Conservation (phyloP, 2,329 filamentous ascomycete species). For the Cladosporium phlei region DNA sequence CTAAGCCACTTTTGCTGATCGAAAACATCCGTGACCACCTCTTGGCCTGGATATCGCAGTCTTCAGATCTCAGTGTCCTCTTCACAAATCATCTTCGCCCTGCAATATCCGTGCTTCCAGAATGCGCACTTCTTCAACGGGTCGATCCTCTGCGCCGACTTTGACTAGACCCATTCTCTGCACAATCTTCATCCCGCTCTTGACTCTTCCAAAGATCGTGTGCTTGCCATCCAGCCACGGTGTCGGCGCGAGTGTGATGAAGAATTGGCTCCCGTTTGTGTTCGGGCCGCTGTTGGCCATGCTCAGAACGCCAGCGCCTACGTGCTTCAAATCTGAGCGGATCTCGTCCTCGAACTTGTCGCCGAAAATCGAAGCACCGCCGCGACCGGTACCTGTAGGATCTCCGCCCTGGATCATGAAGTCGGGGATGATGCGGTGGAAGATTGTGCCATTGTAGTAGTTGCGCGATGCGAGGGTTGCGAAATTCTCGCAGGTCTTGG, state of each 20-base stretch:
- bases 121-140: slow-evolving; percentile 77
- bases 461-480: slow-evolving; percentile 69
- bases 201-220: slow-evolving; percentile 91
- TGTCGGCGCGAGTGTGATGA: slow-evolving; percentile 87
- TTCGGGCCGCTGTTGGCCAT: slow-evolving; percentile 95
- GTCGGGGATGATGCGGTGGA: slow-evolving; percentile 90
- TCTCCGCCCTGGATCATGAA: slow-evolving; percentile 92
- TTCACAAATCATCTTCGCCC: slow-evolving; percentile 39
- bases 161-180: slow-evolving; percentile 83
- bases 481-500: slow-evolving; percentile 63
- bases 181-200: slow-evolving; percentile 74
- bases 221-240: slow-evolving; percentile 97
- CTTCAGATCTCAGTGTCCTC: neutral
- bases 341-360: slow-evolving; percentile 95
- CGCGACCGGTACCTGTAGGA: slow-evolving; percentile 86
- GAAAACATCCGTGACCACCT: too few relatives aligned
- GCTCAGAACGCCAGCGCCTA: slow-evolving; percentile 84
- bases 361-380: slow-evolving; percentile 84
- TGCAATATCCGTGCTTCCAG: slow-evolving; percentile 66
- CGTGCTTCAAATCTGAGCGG: slow-evolving; percentile 71
- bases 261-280: slow-evolving; percentile 94
- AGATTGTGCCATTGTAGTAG: slow-evolving; percentile 81
- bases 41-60: too few relatives aligned
- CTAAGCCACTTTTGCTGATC: too few relatives aligned
- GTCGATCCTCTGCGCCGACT: slow-evolving; percentile 75